These are phyloP conservation scores for Colletotrichum orbiculare DNA, from an alignment of 2,329 filamentous ascomycete species.

Conservation along the genomic window DNA sequence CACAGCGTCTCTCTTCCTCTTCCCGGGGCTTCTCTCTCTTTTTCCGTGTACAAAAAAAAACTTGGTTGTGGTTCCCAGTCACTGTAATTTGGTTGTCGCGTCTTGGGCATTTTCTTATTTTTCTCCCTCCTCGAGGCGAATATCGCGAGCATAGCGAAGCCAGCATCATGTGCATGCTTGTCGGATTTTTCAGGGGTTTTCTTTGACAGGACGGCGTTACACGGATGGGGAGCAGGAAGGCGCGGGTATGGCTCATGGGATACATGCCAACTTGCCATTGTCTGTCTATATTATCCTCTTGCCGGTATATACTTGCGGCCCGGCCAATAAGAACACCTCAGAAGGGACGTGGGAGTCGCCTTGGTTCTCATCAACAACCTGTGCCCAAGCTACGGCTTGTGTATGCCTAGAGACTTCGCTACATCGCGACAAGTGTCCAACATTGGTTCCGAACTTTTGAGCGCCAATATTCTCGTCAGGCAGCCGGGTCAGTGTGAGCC, in stretches of 20 bases:
- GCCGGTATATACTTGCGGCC: conserved; percentile 1
- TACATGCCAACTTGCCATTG: neutral
- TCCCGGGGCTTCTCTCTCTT: neutral
- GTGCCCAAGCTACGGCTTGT: too few relatives aligned
- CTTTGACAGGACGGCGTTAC: conserved; percentile 9
- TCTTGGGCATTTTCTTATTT: neutral
- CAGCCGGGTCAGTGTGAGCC: neutral
- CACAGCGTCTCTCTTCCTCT: neutral
- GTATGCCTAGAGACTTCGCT: too few relatives aligned
- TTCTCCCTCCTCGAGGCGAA: neutral
- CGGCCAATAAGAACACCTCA: too few relatives aligned
- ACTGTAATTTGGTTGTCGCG: neutral
- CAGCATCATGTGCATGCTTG: conserved; percentile 1
- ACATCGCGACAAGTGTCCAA: neutral
- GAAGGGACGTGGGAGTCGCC: too few relatives aligned
- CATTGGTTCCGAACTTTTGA: neutral
- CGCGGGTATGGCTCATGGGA: conserved; percentile 2
- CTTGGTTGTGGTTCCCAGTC: neutral
- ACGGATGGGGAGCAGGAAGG: conserved; percentile 1
- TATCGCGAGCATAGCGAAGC: conserved; percentile 30
- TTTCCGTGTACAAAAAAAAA: neutral
- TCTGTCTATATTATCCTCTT: neutral
- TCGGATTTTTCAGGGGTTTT: neutral
- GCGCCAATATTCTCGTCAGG: conserved; percentile 2
- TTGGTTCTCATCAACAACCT: too few relatives aligned